Evolutionary conservation across 768 basidiomycete species (phyloP), one percentile per base, ranked within the genome.

Genomic region (Infundibulicybe gibba): DNA sequence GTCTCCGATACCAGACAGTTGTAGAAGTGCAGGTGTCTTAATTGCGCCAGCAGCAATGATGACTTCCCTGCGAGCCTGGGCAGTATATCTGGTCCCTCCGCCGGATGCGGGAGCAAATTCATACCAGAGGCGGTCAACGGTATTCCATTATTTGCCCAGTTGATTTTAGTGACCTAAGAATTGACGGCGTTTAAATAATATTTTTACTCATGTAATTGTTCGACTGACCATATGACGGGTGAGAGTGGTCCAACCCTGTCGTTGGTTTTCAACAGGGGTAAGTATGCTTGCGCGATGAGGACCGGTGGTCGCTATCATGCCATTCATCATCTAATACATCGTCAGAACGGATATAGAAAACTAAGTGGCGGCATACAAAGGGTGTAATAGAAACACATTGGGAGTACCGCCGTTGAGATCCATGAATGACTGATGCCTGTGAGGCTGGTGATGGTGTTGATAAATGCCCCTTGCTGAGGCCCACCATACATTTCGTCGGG

Each of bases 1-100:
- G 55, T 80, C 77, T 2, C 80, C 81, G 47, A 83, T 75, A 0
- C 80, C 81, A 11, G 79, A 81, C 1, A 78, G 69, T 56, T 80
- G 77, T 12, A 79, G 67, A 9, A 79, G 62, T 2, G 65, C 66
- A 3, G 77, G 77, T 45, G 70, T 70, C 54, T 69, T 59, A 45
- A 80, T 75, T 2, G 77, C 72, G 14, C 80, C 80, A 3, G 76
- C 79, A 30, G 76, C 72, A 5, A 81, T 44, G 50, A 82, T 76
- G 39, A 80, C 76, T 43, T 81, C 79, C 17, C 66, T 63, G 6
- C 70, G 62, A 1, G 76, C 79, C 21, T 52, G 54, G 1, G 71
- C 76, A 5, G 59, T 65, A 53, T 72, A 75, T 6, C 68, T 57
- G 5, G 66, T 67, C 3, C 63, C 57, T 20, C 63, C 63, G 20